phyloP scores from a whole-genome alignment of 208 protist genomes.

The Acanthamoeba culbertsoni region DNA sequence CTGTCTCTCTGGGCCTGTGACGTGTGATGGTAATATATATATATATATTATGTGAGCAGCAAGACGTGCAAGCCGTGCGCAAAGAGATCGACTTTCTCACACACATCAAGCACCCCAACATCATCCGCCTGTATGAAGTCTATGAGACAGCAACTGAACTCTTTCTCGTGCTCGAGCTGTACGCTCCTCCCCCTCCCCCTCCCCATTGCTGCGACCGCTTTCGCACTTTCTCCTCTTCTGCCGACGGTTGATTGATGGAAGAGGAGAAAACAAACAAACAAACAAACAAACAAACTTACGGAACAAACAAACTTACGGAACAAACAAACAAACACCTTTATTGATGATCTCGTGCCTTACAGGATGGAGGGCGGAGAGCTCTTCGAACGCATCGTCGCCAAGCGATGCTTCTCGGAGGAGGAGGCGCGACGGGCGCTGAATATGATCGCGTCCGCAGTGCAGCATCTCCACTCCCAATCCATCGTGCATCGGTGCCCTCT shows the following conservation, averaged over 20 bases:
- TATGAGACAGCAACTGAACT: conserved; percentile 11
- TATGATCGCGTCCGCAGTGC: conserved; percentile 36
- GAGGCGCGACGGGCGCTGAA: background rate
- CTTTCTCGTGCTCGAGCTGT: conserved; percentile 34
- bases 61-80: conserved; percentile 21
- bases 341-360: no score
- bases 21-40: no score
- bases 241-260: background rate
- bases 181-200: background rate
- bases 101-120: conserved; percentile 39
- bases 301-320: no score
- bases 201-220: no score
- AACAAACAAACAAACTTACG: no score
- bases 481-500: conserved; percentile 15
- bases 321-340: no score
- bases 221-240: background rate
- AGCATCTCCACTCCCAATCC: conserved; percentile 11
- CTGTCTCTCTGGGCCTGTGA: background rate
- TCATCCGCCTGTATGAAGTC: conserved; percentile 47
- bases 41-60: background rate
- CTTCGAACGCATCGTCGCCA: conserved; percentile 21
- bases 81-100: conserved; percentile 53
- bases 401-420: conserved; percentile 41
- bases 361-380: conserved; percentile 44
- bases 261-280: no score